Percentiles rank a stretch among this genome's conserved stretches.
These are phyloP conservation scores for Arthrinium phaeospermum DNA, from an alignment of 2,329 filamentous ascomycete genomes.

Conservation along the genomic window DNA sequence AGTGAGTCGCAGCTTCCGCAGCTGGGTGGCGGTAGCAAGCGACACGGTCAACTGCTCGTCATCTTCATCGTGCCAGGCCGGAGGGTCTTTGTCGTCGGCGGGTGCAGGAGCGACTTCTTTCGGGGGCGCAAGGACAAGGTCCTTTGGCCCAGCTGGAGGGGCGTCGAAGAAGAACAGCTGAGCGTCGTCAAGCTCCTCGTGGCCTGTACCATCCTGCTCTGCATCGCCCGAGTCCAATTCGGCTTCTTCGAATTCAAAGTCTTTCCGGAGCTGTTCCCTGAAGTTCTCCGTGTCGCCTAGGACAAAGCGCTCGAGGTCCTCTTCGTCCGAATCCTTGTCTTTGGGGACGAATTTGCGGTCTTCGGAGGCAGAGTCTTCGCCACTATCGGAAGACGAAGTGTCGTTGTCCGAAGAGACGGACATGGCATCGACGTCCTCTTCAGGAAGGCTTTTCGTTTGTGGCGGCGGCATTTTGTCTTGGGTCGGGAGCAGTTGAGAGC, in stretches of 20 bases:
- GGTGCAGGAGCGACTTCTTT: slow-evolving; percentile 32
- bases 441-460: slow-evolving; percentile 9
- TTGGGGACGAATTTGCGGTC: background rate
- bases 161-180: slow-evolving; percentile 88
- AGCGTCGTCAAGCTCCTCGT: slow-evolving; percentile 75
- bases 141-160: slow-evolving; percentile 43
- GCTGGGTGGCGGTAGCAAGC: slow-evolving; percentile 72
- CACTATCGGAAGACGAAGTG: background rate
- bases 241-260: slow-evolving; percentile 45
- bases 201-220: slow-evolving; percentile 51
- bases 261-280: slow-evolving; percentile 70
- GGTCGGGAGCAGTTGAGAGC: background rate
- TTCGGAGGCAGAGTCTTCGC: slow-evolving; percentile 1
- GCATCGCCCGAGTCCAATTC: slow-evolving; percentile 39
- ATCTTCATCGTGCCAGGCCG: slow-evolving; percentile 93
- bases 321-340: slow-evolving; percentile 82
- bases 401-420: slow-evolving; percentile 1
- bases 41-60: slow-evolving; percentile 88
- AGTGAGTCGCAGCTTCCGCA: slow-evolving; percentile 82
- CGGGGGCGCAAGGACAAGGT: slow-evolving; percentile 29
- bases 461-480: slow-evolving; percentile 17
- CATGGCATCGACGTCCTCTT: slow-evolving; percentile 14
- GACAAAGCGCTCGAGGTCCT: slow-evolving; percentile 85
- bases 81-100: slow-evolving; percentile 44
- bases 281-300: slow-evolving; percentile 89